These are phyloP conservation scores for Eragrostis curvula DNA, from an alignment of 176 grass and related monocot species.

Conservation along the genomic window DNA sequence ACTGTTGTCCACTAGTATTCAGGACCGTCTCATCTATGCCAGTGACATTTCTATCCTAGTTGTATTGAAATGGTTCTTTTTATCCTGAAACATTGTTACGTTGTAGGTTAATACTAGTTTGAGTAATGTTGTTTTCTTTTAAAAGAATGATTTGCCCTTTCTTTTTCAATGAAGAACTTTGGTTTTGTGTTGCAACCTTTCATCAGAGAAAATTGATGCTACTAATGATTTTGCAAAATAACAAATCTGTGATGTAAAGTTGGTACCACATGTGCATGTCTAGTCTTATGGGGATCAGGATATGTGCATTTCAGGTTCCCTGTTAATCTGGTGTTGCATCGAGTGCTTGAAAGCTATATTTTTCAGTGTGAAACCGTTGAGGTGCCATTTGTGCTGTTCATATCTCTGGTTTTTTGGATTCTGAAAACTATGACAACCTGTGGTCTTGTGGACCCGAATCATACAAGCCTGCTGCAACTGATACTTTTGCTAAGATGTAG, in stretches of 20 bases:
- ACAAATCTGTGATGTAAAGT: no score
- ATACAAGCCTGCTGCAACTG: background rate
- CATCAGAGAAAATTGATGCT: background rate
- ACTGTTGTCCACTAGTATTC: no score
- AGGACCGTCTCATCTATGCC: background rate
- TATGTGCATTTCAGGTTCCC: no score
- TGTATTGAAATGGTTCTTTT: background rate
- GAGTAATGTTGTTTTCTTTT: no score
- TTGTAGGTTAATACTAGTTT: background rate
- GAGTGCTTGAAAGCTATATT: background rate
- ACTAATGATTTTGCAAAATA: background rate
- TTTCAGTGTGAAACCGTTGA: background rate
- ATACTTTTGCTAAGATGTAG: background rate
- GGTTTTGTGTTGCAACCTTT: background rate
- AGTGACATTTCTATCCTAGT: conserved; percentile 1
- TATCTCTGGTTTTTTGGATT: background rate
- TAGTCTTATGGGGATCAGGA: background rate
- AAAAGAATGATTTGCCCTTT: no score
- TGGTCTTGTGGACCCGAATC: background rate
- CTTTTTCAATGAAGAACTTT: background rate
- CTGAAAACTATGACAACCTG: background rate
- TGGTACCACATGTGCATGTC: background rate
- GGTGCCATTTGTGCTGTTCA: background rate
- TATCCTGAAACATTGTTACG: background rate
- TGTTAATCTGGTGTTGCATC: background rate